A percentile compares a stretch with the other conserved stretches of the same genome.
Conservation (phyloP, 257 asterid species). For the Asclepias syriaca region DNA sequence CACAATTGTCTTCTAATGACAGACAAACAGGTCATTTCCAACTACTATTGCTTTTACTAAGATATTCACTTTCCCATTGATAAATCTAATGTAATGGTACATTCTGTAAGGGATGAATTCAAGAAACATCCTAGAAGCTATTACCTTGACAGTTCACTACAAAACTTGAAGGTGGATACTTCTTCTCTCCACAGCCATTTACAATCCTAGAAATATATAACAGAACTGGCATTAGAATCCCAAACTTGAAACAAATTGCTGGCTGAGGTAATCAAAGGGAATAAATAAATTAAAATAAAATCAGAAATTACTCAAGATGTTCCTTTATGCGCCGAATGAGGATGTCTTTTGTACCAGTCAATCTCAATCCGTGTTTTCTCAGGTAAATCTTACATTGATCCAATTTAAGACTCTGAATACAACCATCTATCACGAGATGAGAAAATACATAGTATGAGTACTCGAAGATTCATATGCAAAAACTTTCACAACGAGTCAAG, state of each 20-base stretch:
- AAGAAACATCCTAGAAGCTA: not conserved
- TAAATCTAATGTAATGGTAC: not conserved
- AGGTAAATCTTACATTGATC: slow-evolving; percentile 79
- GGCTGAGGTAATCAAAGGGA: not conserved
- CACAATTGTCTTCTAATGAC: not conserved
- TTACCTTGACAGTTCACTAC: slow-evolving; percentile 80
- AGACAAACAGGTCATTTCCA: not conserved
- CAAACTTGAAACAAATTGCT: not conserved
- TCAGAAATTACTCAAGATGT: slow-evolving; percentile 54
- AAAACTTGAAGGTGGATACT: slow-evolving; percentile 72
- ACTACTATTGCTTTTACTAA: not conserved
- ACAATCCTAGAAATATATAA: slow-evolving; percentile 40
- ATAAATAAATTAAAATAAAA: no score
- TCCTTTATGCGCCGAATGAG: slow-evolving; percentile 67
- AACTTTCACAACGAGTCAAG: not conserved
- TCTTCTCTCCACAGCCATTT: slow-evolving; percentile 68
- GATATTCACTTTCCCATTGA: not conserved
- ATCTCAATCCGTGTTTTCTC: slow-evolving; percentile 72
- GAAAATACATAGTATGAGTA: not conserved
- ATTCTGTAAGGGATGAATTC: not conserved
- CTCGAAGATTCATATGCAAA: not conserved
- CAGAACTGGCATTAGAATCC: slow-evolving; percentile 6
- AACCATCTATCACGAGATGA: slow-evolving; percentile 32
- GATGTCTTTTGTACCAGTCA: slow-evolving; percentile 67
- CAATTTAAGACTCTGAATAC: slow-evolving; percentile 57